Percentiles rank a stretch among this genome's conserved stretches.
These are phyloP conservation scores for Saturnispora zaruensis DNA, from an alignment of 805 yeast species.

Conservation along the genomic window DNA sequence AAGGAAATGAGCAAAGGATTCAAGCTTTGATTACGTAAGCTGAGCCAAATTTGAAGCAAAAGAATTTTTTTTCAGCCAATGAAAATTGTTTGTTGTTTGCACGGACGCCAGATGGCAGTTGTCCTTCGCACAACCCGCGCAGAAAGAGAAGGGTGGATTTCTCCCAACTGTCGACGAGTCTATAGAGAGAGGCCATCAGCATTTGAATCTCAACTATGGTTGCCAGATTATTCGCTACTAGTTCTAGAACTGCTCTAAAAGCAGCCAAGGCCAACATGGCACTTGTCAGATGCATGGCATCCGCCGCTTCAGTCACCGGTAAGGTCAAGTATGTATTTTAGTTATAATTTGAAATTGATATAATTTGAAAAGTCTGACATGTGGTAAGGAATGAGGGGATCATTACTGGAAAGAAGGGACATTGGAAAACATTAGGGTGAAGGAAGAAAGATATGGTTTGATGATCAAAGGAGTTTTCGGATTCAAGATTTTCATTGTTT, in stretches of 20 bases:
- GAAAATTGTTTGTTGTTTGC: background rate
- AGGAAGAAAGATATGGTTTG: no score
- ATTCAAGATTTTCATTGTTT: no score
- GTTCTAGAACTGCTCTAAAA: conserved; percentile 80
- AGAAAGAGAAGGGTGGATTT: background rate
- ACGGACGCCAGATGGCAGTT: background rate
- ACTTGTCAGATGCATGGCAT: conserved; percentile 69
- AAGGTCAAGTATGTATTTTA: conserved; percentile 68
- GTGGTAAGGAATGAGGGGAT: no score
- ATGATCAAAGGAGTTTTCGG: background rate
- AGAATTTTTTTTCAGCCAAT: background rate
- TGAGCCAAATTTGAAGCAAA: background rate
- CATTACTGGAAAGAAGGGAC: no score
- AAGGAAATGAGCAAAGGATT: background rate
- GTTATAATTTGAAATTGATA: background rate
- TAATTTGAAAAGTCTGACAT: background rate
- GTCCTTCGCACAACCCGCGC: background rate
- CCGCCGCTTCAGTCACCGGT: conserved; percentile 72
- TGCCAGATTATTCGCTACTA: conserved; percentile 51
- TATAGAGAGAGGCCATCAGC: background rate
- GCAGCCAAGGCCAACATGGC: conserved; percentile 78
- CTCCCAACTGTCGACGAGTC: conserved; percentile 2
- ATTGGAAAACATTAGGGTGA: no score
- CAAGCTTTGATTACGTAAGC: background rate
- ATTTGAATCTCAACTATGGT: conserved; percentile 20